A percentile compares a stretch with the other conserved stretches of the same genome.
These are phyloP conservation scores for Cucurbita ficifolia DNA, from an alignment of 306 rosid genomes.

Conservation along the genomic window DNA sequence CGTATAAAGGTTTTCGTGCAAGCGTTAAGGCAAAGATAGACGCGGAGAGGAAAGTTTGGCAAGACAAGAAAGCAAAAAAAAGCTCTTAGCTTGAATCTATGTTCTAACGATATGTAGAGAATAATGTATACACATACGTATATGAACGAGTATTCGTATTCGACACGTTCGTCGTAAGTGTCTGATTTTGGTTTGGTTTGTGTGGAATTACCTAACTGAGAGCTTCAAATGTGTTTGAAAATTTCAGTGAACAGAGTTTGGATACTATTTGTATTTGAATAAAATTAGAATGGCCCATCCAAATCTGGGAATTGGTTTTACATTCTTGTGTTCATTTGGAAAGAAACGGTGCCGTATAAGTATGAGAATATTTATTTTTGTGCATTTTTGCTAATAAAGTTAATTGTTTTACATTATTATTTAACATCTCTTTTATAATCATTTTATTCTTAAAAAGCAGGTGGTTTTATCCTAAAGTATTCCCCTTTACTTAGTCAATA, in stretches of 20 bases:
- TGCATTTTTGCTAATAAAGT: not conserved
- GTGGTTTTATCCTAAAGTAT: not conserved
- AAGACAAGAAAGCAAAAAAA: conserved; percentile 40
- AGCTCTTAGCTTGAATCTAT: conserved; percentile 22
- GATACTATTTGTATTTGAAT: not conserved
- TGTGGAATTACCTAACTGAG: not conserved
- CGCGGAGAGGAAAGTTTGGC: conserved; percentile 37
- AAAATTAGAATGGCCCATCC: not conserved
- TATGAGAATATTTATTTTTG: not conserved
- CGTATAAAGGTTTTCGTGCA: conserved; percentile 57
- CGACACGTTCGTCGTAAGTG: not conserved
- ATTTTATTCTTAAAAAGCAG: not conserved
- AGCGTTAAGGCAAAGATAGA: conserved; percentile 38
- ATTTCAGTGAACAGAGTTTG: not conserved
- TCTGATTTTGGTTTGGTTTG: not conserved
- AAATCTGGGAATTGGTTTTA: not conserved
- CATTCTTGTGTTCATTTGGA: not conserved
- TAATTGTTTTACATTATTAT: not conserved
- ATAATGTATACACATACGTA: not conserved
- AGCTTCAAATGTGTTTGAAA: not conserved
- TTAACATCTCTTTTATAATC: conserved; percentile 1
- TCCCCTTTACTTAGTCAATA: not conserved
- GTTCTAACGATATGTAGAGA: not conserved
- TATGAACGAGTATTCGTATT: not conserved
- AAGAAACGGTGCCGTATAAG: not conserved